A percentile compares a stretch with the other conserved stretches of the same genome.
Evolutionary conservation across 176 grass and related monocot genomes (phyloP).

Genomic region (Eleusine indica): DNA sequence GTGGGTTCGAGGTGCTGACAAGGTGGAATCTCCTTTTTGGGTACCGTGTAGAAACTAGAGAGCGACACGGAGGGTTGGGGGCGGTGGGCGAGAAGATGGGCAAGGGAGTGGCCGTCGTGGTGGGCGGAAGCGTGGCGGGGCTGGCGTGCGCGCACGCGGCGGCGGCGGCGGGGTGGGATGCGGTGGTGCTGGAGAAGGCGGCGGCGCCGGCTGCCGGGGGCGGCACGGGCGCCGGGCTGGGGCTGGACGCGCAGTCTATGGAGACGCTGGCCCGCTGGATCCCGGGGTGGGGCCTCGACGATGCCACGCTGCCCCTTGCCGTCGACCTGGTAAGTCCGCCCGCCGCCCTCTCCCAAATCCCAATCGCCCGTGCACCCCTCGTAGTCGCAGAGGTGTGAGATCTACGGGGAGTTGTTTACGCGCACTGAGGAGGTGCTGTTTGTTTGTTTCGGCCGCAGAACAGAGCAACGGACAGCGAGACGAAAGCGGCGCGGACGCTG

Average conservation of each 20-base stretch:
- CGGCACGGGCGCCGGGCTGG: slow-evolving; percentile 73
- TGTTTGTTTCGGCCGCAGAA: slow-evolving; percentile 53
- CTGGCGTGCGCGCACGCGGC: slow-evolving; percentile 77
- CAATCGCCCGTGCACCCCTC: neutral
- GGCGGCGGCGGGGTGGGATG: slow-evolving; percentile 60
- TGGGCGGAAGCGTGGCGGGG: slow-evolving; percentile 85
- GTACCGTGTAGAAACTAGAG: slow-evolving; percentile 15
- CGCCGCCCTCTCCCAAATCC: neutral
- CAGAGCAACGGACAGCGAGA: slow-evolving; percentile 59
- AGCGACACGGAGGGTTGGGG: neutral
- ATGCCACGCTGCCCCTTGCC: slow-evolving; percentile 57
- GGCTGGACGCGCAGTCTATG: slow-evolving; percentile 72
- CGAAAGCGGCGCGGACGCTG: slow-evolving; percentile 62
- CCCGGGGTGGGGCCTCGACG: slow-evolving; percentile 39
- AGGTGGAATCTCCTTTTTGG: slow-evolving; percentile 11
- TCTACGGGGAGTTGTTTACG: neutral
- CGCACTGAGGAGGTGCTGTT: too few relatives aligned
- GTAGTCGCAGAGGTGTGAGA: neutral
- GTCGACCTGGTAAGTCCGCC: slow-evolving; percentile 59
- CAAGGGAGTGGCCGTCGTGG: slow-evolving; percentile 61
- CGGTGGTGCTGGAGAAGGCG: slow-evolving; percentile 78
- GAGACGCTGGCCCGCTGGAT: slow-evolving; percentile 70
- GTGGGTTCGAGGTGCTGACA: slow-evolving; percentile 22
- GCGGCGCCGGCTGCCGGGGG: slow-evolving; percentile 46
- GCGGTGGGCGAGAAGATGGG: slow-evolving; percentile 24